Percentiles rank a stretch among this genome's conserved stretches.
Conservation (phyloP, 2,329 filamentous ascomycete genomes). For the Diplocarpon mali region DNA sequence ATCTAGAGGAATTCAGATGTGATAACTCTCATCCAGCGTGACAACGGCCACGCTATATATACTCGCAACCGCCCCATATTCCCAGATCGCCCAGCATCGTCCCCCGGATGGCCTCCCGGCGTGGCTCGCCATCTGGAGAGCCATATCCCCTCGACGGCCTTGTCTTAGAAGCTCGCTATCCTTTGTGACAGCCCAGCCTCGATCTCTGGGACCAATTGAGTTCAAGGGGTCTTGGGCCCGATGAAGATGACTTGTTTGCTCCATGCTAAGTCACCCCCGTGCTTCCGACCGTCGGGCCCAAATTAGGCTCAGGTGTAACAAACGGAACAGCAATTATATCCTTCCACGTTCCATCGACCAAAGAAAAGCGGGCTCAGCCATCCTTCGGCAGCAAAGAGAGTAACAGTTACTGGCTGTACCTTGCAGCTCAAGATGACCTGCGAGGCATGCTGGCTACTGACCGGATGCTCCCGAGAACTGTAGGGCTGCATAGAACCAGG, state of each 20-base stretch:
- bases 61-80: constrained; percentile 6
- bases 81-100: constrained; percentile 1
- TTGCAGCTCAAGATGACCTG: constrained; percentile 3
- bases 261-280: constrained; percentile 10
- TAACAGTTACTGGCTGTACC: constrained; percentile 6
- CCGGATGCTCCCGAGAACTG: constrained; percentile 7
- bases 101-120: not conserved
- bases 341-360: constrained; percentile 13
- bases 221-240: constrained; percentile 3
- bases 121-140: constrained; percentile 7
- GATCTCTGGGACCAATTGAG: constrained; percentile 6
- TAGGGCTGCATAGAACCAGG: constrained; percentile 17
- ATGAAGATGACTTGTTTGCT: constrained; percentile 15
- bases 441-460: constrained; percentile 3
- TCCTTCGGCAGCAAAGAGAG: constrained; percentile 2
- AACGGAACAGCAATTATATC: constrained; percentile 11
- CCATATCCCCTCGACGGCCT: constrained; percentile 10
- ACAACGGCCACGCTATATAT: constrained; percentile 13
- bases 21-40: not conserved
- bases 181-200: constrained; percentile 10
- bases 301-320: constrained; percentile 18
- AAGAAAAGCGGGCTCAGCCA: not conserved
- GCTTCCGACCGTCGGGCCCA: constrained; percentile 5
- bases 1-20: not conserved
- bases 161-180: constrained; percentile 11